Percentiles rank a stretch among this genome's conserved stretches.
These are phyloP conservation scores for Scheffersomyces titani DNA, from an alignment of 1,139 yeast species.

Conservation along the genomic window DNA sequence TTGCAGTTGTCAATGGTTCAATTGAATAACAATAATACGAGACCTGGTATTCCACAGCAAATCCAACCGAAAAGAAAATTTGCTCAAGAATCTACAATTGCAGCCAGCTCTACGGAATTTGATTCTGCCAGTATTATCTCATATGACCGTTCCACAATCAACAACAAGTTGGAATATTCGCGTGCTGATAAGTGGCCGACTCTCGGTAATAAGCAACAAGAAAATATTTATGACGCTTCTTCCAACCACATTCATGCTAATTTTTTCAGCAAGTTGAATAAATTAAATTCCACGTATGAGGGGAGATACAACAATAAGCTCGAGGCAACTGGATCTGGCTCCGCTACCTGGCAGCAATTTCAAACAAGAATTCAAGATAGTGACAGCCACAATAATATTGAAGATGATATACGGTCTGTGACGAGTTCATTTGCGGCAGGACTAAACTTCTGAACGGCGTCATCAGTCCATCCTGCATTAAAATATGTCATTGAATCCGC, in stretches of 20 bases:
- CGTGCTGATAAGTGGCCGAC: constrained; percentile 35
- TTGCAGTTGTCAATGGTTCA: constrained; percentile 74
- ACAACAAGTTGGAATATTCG: background rate
- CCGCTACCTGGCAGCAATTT: background rate
- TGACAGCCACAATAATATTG: constrained; percentile 23
- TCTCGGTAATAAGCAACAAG: constrained; percentile 19
- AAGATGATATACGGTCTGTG: constrained; percentile 51
- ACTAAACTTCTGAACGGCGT: constrained; percentile 15
- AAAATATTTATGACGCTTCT: constrained; percentile 14
- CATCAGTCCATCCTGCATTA: background rate
- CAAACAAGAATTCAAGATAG: background rate
- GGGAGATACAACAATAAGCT: constrained; percentile 21
- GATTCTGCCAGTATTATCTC: constrained; percentile 54
- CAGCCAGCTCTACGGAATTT: constrained; percentile 23
- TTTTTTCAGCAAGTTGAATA: constrained; percentile 43
- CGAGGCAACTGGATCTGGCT: background rate
- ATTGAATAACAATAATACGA: constrained; percentile 25
- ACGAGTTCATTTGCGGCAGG: constrained; percentile 50
- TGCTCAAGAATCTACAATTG: constrained; percentile 5
- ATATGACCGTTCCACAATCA: constrained; percentile 25
- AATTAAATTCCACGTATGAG: constrained; percentile 22
- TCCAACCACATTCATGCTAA: constrained; percentile 37
- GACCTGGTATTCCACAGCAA: background rate
- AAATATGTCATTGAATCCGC: background rate
- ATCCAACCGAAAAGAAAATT: constrained; percentile 1